Evolutionary conservation across 495 filamentous ascomycete genomes (phyloP).

Genomic region (Podospora anserina): DNA sequence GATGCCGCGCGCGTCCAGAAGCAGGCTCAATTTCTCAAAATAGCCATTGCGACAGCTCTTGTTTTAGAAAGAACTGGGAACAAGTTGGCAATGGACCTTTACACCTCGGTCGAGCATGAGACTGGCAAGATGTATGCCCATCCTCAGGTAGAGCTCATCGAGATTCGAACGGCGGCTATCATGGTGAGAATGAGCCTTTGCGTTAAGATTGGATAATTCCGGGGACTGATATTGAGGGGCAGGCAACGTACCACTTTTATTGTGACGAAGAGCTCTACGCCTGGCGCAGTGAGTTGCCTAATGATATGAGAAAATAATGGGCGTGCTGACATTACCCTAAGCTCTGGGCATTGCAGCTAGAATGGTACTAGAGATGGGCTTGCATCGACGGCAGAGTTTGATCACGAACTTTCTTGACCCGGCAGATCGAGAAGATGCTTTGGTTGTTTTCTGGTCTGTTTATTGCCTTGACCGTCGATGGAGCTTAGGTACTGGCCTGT

Average conservation of each 20-base stretch:
- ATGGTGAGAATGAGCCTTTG: background rate
- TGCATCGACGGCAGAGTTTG: background rate
- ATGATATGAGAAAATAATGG: too few species aligned
- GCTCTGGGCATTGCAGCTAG: background rate
- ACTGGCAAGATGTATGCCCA: background rate
- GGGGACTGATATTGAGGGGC: too few species aligned
- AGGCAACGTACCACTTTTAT: background rate
- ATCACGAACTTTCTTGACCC: background rate
- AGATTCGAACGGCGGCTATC: background rate
- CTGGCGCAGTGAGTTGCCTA: background rate
- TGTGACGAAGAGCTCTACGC: background rate
- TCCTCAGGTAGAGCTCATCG: background rate
- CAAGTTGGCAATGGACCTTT: background rate
- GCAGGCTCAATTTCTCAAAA: background rate
- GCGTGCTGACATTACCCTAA: too few species aligned
- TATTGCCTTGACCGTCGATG: slow-evolving; percentile 68
- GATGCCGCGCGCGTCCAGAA: background rate
- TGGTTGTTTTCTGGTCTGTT: slow-evolving; percentile 63
- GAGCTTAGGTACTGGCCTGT: slow-evolving; percentile 66
- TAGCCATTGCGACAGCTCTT: background rate
- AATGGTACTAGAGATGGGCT: background rate
- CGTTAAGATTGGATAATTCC: too few species aligned
- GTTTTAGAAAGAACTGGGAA: background rate
- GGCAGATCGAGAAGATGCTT: background rate
- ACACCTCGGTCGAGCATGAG: background rate